Conservation (phyloP, 345 rosid species). For the Bruguiera parviflora region DNA sequence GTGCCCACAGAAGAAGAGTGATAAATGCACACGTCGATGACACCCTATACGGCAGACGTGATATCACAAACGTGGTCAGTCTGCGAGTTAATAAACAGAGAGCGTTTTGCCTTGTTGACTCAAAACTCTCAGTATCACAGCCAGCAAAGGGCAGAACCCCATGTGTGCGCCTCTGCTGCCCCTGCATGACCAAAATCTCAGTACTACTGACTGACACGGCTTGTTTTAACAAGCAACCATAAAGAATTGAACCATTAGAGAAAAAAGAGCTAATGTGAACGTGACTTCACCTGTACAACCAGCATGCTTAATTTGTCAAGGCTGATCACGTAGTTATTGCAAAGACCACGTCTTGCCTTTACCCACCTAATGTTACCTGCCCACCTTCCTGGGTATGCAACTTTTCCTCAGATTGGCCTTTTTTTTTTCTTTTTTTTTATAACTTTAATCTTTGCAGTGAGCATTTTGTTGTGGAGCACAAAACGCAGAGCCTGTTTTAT, state of each 20-base stretch:
- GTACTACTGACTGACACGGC: conserved; percentile 19
- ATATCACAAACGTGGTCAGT: conserved; percentile 18
- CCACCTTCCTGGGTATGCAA: not conserved
- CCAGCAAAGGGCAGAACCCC: not conserved
- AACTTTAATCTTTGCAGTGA: no score
- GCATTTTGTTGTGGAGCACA: no score
- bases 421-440: no score
- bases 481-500: no score
- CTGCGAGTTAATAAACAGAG: not conserved
- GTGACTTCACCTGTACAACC: conserved; percentile 31
- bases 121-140: not conserved
- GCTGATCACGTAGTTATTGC: conserved; percentile 3
- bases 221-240: conserved; percentile 29
- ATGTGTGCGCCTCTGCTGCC: not conserved
- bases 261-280: not conserved
- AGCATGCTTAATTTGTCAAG: conserved; percentile 26
- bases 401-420: no score
- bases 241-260: not conserved
- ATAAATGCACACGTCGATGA: no score
- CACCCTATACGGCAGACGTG: not conserved
- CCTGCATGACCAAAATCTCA: not conserved
- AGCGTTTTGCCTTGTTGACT: conserved; percentile 15
- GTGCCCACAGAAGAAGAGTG: no score
- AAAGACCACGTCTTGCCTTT: not conserved
- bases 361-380: not conserved